Conservation (phyloP, 371 early-diverging fungal genomes). For the Haplosporangium sp. region DNA sequence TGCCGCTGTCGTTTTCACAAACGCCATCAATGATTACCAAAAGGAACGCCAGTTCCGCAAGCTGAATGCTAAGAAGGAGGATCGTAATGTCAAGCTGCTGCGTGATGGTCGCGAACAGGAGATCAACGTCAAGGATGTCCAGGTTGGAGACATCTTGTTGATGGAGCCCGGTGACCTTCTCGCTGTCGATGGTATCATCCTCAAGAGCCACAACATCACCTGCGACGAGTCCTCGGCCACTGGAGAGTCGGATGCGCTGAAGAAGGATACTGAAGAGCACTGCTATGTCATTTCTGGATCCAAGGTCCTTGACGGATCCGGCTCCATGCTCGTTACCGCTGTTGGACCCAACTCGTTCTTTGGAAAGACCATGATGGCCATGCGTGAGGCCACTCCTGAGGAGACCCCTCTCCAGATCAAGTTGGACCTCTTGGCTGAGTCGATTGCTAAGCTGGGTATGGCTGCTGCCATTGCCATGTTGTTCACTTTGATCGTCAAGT, state of each 20-base stretch:
- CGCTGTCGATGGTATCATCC: slow-evolving; percentile 87
- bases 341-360: slow-evolving; percentile 86
- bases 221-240: slow-evolving; percentile 95
- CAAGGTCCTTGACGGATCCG: slow-evolving; percentile 91
- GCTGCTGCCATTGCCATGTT: slow-evolving; percentile 84
- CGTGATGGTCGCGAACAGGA: slow-evolving; percentile 84
- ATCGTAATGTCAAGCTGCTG: slow-evolving; percentile 81
- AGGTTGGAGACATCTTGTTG: slow-evolving; percentile 90
- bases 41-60: slow-evolving; percentile 95
- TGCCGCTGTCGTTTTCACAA: slow-evolving; percentile 90
- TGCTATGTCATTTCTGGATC: slow-evolving; percentile 93
- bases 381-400: slow-evolving; percentile 80
- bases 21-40: slow-evolving; percentile 95
- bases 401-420: slow-evolving; percentile 94
- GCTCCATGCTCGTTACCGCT: slow-evolving; percentile 83
- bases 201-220: slow-evolving; percentile 83
- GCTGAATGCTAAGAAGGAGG: slow-evolving; percentile 92
- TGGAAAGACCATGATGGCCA: slow-evolving; percentile 88
- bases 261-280: slow-evolving; percentile 77
- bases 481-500: slow-evolving; percentile 80
- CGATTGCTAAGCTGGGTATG: slow-evolving; percentile 93
- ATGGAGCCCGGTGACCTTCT: slow-evolving; percentile 97
- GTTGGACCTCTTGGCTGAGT: slow-evolving; percentile 86
- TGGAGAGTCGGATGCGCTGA: slow-evolving; percentile 91
- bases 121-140: slow-evolving; percentile 85